phyloP scores from a whole-genome alignment of 2,329 filamentous ascomycete species.

The Hypoxylon sp. region DNA sequence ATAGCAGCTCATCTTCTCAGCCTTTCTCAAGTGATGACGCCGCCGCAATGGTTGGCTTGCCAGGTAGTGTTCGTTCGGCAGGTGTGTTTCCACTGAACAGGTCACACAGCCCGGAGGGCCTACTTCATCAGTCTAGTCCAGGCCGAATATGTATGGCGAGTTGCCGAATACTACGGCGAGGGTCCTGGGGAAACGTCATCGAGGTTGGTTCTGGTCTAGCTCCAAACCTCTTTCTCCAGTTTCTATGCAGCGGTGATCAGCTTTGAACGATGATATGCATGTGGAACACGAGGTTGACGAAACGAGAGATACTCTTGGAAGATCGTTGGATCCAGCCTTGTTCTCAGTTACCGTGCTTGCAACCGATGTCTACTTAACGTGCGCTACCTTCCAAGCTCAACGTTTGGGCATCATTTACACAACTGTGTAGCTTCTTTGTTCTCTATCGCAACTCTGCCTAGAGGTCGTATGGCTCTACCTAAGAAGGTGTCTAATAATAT shows the following conservation, averaged over 20 bases:
- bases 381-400: conserved; percentile 6
- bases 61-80: conserved; percentile 23
- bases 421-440: background rate
- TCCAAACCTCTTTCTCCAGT: conserved; percentile 20
- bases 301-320: conserved; percentile 12
- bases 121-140: conserved; percentile 33
- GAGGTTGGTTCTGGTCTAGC: conserved; percentile 28
- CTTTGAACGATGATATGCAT: conserved; percentile 15
- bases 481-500: conserved; percentile 25
- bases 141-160: conserved; percentile 27
- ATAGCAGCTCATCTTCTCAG: conserved; percentile 20
- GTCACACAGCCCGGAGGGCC: conserved; percentile 20
- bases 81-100: conserved; percentile 23
- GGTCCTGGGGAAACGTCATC: conserved; percentile 34
- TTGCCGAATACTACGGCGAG: conserved; percentile 32
- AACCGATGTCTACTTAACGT: conserved; percentile 15
- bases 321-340: conserved; percentile 15
- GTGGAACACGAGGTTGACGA: conserved; percentile 11
- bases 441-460: conserved; percentile 9
- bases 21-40: conserved; percentile 23
- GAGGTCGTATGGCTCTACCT: conserved; percentile 6
- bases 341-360: conserved; percentile 2
- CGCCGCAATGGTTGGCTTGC: conserved; percentile 20
- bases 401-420: conserved; percentile 16
- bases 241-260: conserved; percentile 15